Evolutionary conservation across 1,139 yeast genomes (phyloP).

Genomic region (Suhomyces coccinellae): DNA sequence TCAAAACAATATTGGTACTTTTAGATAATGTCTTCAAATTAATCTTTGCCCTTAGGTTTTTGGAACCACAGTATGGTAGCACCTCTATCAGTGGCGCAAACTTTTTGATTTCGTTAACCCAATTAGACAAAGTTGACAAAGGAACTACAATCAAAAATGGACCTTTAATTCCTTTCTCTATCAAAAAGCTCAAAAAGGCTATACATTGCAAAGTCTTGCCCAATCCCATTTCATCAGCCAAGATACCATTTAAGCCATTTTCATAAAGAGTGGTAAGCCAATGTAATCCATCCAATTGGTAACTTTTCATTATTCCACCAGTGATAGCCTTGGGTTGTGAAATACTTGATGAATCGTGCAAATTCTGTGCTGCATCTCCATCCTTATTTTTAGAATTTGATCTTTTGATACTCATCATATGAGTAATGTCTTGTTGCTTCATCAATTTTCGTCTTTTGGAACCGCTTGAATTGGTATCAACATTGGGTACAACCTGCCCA

Average conservation of each 20-base stretch:
- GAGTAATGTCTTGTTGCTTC: conserved; percentile 22
- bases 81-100: conserved; percentile 75
- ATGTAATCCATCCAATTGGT: conserved; percentile 86
- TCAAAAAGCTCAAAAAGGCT: conserved; percentile 69
- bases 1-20: conserved; percentile 54
- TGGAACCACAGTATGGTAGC: conserved; percentile 65
- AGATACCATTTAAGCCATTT: conserved; percentile 90
- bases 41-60: conserved; percentile 49
- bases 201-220: conserved; percentile 92
- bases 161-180: conserved; percentile 78
- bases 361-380: conserved; percentile 25
- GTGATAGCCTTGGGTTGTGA: conserved; percentile 65
- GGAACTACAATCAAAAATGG: conserved; percentile 90
- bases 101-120: conserved; percentile 68
- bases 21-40: conserved; percentile 22
- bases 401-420: conserved; percentile 25
- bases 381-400: conserved; percentile 24
- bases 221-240: conserved; percentile 97
- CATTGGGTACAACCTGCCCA: conserved; percentile 12
- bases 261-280: conserved; percentile 89
- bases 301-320: conserved; percentile 73
- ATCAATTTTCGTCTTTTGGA: conserved; percentile 16
- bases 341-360: conserved; percentile 18
- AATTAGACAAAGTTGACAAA: conserved; percentile 79
- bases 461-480: conserved; percentile 11